These are phyloP conservation scores for Cyclotella baltica DNA, from an alignment of 108 stramenopile species.

Conservation along the genomic window DNA sequence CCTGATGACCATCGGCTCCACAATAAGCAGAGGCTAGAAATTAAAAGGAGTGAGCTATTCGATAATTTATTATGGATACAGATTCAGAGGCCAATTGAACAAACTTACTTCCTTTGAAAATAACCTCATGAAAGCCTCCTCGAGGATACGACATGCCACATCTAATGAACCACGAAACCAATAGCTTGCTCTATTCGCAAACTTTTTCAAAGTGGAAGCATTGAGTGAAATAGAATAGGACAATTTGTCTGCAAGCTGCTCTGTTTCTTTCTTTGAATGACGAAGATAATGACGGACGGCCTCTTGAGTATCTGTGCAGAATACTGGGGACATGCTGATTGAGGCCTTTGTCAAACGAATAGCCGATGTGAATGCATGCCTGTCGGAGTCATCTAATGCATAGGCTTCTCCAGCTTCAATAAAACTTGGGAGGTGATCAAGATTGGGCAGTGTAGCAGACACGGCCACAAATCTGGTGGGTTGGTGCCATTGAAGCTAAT, in stretches of 20 bases:
- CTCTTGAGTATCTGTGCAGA: slow-evolving; percentile 75
- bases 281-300: slow-evolving; percentile 94
- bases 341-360: slow-evolving; percentile 85
- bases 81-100: neutral
- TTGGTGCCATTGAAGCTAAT: no score
- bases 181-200: slow-evolving; percentile 46
- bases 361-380: slow-evolving; percentile 81
- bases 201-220: slow-evolving; percentile 41
- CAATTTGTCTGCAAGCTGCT: slow-evolving; percentile 72
- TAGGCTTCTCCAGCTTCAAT: slow-evolving; percentile 83
- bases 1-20: slow-evolving; percentile 84
- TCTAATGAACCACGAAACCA: slow-evolving; percentile 61
- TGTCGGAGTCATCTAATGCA: slow-evolving; percentile 79
- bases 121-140: slow-evolving; percentile 84
- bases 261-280: slow-evolving; percentile 93
- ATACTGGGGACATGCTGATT: slow-evolving; percentile 76
- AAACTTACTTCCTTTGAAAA: slow-evolving; percentile 56
- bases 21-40: slow-evolving; percentile 80
- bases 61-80: neutral
- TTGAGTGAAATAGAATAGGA: slow-evolving; percentile 41
- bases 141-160: slow-evolving; percentile 93
- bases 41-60: neutral
- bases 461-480: no score
- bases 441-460: no score
- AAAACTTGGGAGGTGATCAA: no score